A percentile compares a stretch with the other conserved stretches of the same genome.
Evolutionary conservation across 495 filamentous ascomycete species (phyloP).

Genomic region (Podospora anserina): DNA sequence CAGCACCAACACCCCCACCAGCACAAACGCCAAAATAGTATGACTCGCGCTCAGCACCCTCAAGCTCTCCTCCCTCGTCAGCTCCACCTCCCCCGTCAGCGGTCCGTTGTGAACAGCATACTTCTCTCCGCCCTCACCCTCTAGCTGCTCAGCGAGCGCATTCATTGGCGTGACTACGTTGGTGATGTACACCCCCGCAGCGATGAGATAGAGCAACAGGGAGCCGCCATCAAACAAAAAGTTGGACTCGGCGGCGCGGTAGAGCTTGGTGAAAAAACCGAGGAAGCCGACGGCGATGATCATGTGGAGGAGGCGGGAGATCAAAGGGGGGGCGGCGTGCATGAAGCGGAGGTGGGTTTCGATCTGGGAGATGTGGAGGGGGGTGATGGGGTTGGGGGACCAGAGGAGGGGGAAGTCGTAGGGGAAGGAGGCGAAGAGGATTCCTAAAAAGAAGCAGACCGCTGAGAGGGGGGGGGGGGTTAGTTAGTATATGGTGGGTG

Average conservation of each 20-base stretch:
- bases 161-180: slow-evolving; percentile 94
- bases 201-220: slow-evolving; percentile 87
- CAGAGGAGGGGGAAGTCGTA: slow-evolving; percentile 98
- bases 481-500: background rate
- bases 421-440: slow-evolving; percentile 94
- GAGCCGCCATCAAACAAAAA: slow-evolving; percentile 93
- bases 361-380: slow-evolving; percentile 69
- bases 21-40: slow-evolving; percentile 86
- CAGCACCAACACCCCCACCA: slow-evolving; percentile 85
- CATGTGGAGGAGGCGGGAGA: slow-evolving; percentile 90
- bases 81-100: slow-evolving; percentile 42
- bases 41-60: slow-evolving; percentile 93
- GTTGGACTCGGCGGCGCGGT: slow-evolving; percentile 86
- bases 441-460: slow-evolving; percentile 93
- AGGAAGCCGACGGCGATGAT: slow-evolving; percentile 82
- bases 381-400: slow-evolving; percentile 62
- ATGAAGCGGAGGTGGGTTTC: slow-evolving; percentile 85
- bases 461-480: slow-evolving; percentile 46
- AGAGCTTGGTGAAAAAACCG: slow-evolving; percentile 91
- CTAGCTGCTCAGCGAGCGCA: slow-evolving; percentile 52
- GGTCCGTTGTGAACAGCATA: slow-evolving; percentile 50
- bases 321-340: slow-evolving; percentile 81
- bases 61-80: slow-evolving; percentile 78
- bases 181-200: slow-evolving; percentile 83
- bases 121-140: slow-evolving; percentile 40